Base-by-base conservation (phyloP, 2,329 filamentous ascomycete genomes). In the Aspergillus versicolor region DNA sequence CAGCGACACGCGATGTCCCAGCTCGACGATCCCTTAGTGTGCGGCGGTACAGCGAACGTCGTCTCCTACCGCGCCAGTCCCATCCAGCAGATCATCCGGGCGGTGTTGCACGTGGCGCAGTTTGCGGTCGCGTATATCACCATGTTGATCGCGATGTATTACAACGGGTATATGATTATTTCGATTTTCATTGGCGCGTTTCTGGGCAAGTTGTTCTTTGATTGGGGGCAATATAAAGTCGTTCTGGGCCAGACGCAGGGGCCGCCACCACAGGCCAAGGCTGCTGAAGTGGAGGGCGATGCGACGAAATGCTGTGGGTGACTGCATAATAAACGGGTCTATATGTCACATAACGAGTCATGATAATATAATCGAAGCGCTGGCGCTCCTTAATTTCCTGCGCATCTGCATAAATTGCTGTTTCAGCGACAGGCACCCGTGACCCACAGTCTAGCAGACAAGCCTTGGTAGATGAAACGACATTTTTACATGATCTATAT, bases 151-250 rank as follows among this genome's bases (percentile, higher is more conserved):
- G 59, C 59, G 11, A 61, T 61, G 59, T 59, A 44, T 11, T 61
- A 58, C 15, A 61, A 61, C 15, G 59, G 56, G n/a, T 61, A 56
- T 45, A 58, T 61, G 49, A 58, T 61, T 7, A 58, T 61, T n/a
- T 61, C 56, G 3, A 61, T 61, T 12, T 56, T 61, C 34, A 38
- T 61, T 5, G 59, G 59, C 2, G 53, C 59, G 19, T 58, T 58
- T 9, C 17, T 61, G 27, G 59, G 59, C 6, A 61, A 61, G 22
- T 27, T 58, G 44, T 54, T 61, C 27, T 61, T 58, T 8, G 59
- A 61, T 21, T 55, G 58, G 44, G 58, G 58, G 17, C 52, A 58
- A 27, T 61, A 61, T 32, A 44, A 38, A 5, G 56, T 61, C 3
- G 58, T 61, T 19, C 30, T 61, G 4, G 48, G 57, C 3, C 53